A percentile compares a stretch with the other conserved stretches of the same genome.
Evolutionary conservation across 441 rosid genomes (phyloP).

Genomic region (Adansonia grandidieri): DNA sequence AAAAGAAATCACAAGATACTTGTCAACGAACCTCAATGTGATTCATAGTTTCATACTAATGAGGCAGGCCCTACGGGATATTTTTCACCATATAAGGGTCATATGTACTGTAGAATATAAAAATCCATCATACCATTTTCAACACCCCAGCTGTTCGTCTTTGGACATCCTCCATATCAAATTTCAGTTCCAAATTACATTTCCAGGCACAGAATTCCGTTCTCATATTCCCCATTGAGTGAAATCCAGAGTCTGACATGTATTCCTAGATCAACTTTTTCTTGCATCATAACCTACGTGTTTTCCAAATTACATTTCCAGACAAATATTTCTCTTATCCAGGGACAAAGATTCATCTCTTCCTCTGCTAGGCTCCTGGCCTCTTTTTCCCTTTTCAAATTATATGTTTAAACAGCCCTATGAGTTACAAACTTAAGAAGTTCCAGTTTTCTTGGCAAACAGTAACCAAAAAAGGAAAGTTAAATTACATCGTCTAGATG

Average conservation of each 20-base stretch:
- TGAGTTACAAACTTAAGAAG: background rate
- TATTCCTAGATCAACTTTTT: background rate
- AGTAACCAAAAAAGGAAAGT: background rate
- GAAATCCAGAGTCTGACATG: background rate
- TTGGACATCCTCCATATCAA: background rate
- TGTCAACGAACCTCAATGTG: background rate
- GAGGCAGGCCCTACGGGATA: background rate
- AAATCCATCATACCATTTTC: background rate
- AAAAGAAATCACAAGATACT: background rate
- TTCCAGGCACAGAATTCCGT: background rate
- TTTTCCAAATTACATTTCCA: background rate
- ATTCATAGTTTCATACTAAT: background rate
- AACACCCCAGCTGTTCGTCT: background rate
- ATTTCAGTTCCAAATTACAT: slow-evolving; percentile 12
- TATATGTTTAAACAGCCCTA: background rate
- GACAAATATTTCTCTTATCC: background rate
- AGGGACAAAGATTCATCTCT: background rate
- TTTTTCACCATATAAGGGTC: background rate
- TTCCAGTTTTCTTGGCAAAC: slow-evolving; percentile 1
- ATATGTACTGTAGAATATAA: background rate
- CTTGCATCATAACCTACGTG: background rate
- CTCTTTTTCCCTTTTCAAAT: background rate
- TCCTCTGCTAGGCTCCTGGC: background rate
- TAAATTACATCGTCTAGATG: background rate
- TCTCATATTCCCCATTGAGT: background rate